These are phyloP conservation scores for Hyphodiscus sp. DNA, from an alignment of 2,329 filamentous ascomycete genomes.

Conservation along the genomic window DNA sequence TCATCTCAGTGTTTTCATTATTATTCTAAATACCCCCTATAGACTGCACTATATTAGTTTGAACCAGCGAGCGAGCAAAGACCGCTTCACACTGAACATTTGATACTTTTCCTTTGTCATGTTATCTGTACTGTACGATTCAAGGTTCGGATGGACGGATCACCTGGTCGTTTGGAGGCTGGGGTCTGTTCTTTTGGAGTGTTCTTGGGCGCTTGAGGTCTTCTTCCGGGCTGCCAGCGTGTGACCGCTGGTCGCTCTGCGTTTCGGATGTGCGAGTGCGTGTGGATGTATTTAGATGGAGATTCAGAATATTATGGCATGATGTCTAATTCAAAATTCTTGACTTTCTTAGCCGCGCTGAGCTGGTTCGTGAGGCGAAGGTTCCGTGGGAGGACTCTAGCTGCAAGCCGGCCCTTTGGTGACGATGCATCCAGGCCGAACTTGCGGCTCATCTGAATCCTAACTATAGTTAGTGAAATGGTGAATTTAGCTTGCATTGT, in stretches of 20 bases:
- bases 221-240: neutral
- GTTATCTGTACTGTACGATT: constrained; percentile 4
- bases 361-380: too few species aligned
- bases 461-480: too few species aligned
- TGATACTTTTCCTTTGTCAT: constrained; percentile 14
- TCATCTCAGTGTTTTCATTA: constrained; percentile 15
- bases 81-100: constrained; percentile 17
- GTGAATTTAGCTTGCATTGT: too few species aligned
- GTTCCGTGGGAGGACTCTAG: too few species aligned
- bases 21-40: constrained; percentile 24
- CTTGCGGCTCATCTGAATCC: too few species aligned
- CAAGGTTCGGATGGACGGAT: neutral
- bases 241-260: constrained; percentile 8
- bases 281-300: constrained; percentile 12
- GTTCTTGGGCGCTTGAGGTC: neutral
- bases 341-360: neutral
- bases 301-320: constrained; percentile 5
- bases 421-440: too few species aligned
- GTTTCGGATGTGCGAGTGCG: neutral
- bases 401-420: too few species aligned
- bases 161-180: neutral
- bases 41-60: constrained; percentile 22
- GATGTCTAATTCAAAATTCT: constrained; percentile 1
- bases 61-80: constrained; percentile 10
- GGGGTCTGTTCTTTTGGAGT: neutral